Base-by-base conservation (phyloP, 345 rosid genomes). In the Eucalyptus cladocalyx region DNA sequence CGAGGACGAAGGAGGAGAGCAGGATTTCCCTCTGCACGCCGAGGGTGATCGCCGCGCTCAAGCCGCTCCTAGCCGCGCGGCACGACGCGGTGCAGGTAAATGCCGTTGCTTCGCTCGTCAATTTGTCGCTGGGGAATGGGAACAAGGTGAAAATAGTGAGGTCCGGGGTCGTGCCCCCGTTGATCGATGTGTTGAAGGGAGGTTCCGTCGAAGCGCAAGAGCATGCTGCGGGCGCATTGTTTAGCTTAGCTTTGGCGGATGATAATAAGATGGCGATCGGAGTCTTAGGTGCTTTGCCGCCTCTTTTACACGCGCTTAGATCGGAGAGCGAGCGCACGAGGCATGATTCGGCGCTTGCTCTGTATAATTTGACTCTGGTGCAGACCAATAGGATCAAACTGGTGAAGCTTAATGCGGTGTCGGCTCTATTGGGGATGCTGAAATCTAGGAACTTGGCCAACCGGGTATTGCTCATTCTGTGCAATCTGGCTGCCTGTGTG, bases 201-300 rank as follows among this genome's bases (percentile, higher is more conserved):
- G 97, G 98, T 30, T 94, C 92, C 5, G 86, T 92, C 16, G 98
- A 97, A 62, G 91, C 99, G 18, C 97, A 94, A 81, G 97, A 95
- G 49, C 99, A 96, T 89, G 99, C 97, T 2, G 91, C 95, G 6
- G 99, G 97, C 8, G 95, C 96, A 28, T 87, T 97, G 60, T 97
- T 97, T 87, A 96, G 99, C 50, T 91, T 97, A 86, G 95, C 99
- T 28, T 90, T 96, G 28, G 98, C 96, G 32, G 97, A 96, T 48
- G 95, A 95, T 86, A 97, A 95, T 89, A 95, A 95, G 90, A 96
- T 95, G 93, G 98, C 97, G n/a, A 96, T 96, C 11, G 99, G 97
- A 32, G 99, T 93, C 16, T 90, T 97, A 56, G 99, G 99, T 12
- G 99, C 97, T 60, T 90, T 96, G 87, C 97, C 94, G 90, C 98